A percentile compares a stretch with the other conserved stretches of the same genome.
phyloP scores from a whole-genome alignment of 2,329 filamentous ascomycete genomes.

The Cladophialophora chaetospira region DNA sequence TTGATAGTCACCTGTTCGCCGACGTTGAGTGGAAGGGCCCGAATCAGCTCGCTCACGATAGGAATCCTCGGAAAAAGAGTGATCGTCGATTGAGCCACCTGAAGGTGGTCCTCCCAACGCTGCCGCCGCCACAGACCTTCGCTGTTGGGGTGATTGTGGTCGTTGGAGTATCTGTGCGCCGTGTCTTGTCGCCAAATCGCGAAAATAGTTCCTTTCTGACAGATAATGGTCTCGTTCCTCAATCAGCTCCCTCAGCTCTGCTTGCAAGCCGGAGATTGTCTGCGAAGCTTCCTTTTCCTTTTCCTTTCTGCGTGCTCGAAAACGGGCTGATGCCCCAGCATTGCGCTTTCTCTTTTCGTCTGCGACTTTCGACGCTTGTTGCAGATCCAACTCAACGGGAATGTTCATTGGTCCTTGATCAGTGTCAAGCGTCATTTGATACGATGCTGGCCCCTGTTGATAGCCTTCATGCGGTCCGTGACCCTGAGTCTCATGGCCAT shows the following conservation, averaged over 20 bases:
- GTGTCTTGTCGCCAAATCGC: constrained; percentile 61
- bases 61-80: constrained; percentile 21
- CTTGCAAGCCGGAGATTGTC: constrained; percentile 69
- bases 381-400: constrained; percentile 60
- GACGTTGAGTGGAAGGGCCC: constrained; percentile 26
- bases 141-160: constrained; percentile 30
- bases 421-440: constrained; percentile 39
- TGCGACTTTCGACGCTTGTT: constrained; percentile 77
- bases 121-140: constrained; percentile 7
- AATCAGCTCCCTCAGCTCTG: constrained; percentile 67
- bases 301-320: constrained; percentile 79
- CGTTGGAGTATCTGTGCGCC: constrained; percentile 32
- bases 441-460: constrained; percentile 33
- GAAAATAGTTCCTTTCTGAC: constrained; percentile 70
- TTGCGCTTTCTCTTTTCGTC: constrained; percentile 86
- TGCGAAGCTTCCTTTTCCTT: constrained; percentile 72
- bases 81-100: constrained; percentile 14
- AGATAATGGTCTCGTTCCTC: constrained; percentile 74
- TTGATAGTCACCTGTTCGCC: constrained; percentile 32
- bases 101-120: neutral
- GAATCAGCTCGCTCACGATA: constrained; percentile 26
- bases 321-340: constrained; percentile 80
- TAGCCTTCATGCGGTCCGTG: constrained; percentile 30
- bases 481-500: constrained; percentile 15
- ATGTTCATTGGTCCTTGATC: constrained; percentile 42